Base-by-base conservation (phyloP, 2,329 filamentous ascomycete species). In the Aurifilum marmelostoma region DNA sequence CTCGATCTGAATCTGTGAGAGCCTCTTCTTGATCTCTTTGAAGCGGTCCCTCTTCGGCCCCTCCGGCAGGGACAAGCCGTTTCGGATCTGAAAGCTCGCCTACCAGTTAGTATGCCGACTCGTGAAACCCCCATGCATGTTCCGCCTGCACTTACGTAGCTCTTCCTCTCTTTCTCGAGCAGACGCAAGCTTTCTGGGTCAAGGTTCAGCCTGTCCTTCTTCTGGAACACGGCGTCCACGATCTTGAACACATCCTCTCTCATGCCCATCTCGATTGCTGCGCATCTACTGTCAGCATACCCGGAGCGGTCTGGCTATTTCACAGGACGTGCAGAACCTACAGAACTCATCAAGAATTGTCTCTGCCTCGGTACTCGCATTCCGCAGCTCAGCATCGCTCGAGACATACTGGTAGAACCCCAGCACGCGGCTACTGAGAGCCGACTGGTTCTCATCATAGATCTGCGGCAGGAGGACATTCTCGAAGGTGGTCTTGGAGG, bases 341-440 rank as follows among this genome's bases (percentile, higher is more conserved):
- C 83, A 81, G 75, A 93, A 94, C 73, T 94, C 91, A 75, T 92
- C 88, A 81, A 93, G 87, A 71, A 93, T 81, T 80, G 90, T 89
- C 77, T 93, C 90, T 0, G 92, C 91, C 76, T 94, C 88, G 71
- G 89, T 91, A 2, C 91, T 93, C 18, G 92, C 91, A 80, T 93
- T 89, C 47, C 92, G 88, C 61, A 96, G 83, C 66, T 84, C 85
- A 71, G 86, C 84, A 75, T 93, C 84, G 0, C 85, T 86, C 24
- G 91, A 93, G 3, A 95, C 91, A 72, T 92, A 89, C 76, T 94
- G 91, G 79, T 94, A 95, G 80, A 96, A 94, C 72, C 89, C 89
- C 66, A 94, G 81, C 72, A 94, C 94, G 70, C 89, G 85, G 62
- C 84, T 80, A 71, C 85, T 83, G 34, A 92, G 82, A 1, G 83